phyloP scores from a whole-genome alignment of 2,329 filamentous ascomycete genomes.

The Dothideomycetidae sp. region DNA sequence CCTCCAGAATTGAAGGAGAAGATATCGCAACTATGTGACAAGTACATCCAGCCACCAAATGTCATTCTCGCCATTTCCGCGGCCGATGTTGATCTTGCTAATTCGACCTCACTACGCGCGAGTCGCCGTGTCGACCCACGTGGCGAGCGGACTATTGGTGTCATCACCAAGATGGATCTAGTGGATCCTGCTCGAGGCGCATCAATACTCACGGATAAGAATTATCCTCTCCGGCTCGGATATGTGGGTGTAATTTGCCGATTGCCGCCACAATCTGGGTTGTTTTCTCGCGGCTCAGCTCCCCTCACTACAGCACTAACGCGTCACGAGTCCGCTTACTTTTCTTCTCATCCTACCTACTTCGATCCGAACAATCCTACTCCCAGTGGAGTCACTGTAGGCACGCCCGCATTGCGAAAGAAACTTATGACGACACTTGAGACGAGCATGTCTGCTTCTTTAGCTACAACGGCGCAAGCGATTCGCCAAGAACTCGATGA shows the following conservation, averaged over 20 bases:
- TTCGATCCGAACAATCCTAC: constrained; percentile 49
- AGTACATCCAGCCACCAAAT: constrained; percentile 93
- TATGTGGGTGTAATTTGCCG: constrained; percentile 92
- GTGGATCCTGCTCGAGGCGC: constrained; percentile 71
- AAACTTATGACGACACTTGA: constrained; percentile 96
- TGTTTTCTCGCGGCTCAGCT: constrained; percentile 71
- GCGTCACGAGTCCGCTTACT: constrained; percentile 79
- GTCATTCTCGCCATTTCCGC: constrained; percentile 95
- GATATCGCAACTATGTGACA: constrained; percentile 91
- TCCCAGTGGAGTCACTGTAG: constrained; percentile 57
- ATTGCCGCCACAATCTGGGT: constrained; percentile 47
- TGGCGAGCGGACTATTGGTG: constrained; percentile 90
- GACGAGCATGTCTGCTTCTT: constrained; percentile 87
- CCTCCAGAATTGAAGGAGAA: constrained; percentile 86
- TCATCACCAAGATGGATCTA: constrained; percentile 98
- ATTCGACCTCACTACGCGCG: constrained; percentile 81
- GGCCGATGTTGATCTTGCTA: constrained; percentile 91
- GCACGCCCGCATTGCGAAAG: constrained; percentile 75
- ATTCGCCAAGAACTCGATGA: constrained; percentile 93
- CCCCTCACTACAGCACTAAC: constrained; percentile 70
- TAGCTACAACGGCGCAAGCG: constrained; percentile 78
- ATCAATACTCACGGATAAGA: constrained; percentile 68
- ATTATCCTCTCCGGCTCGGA: constrained; percentile 86
- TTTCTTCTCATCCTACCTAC: constrained; percentile 66
- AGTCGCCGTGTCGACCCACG: constrained; percentile 85